Evolutionary conservation across 2,329 filamentous ascomycete species (phyloP).

Genomic region (Neospermospora avenae): DNA sequence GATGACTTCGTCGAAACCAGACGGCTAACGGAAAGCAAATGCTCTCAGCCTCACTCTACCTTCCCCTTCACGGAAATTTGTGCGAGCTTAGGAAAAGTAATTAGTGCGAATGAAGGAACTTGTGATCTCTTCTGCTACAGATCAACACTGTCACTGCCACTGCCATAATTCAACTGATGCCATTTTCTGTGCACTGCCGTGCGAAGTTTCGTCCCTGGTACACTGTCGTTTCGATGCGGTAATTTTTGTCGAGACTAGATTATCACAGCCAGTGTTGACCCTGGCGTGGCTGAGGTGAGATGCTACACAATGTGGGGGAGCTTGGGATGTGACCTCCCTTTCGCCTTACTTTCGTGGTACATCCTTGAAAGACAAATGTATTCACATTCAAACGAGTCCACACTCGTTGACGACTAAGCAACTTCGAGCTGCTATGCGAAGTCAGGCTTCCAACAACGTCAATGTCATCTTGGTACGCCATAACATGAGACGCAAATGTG

Average conservation of each 20-base stretch:
- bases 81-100: background rate
- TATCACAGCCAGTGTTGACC: background rate
- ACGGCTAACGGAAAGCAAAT: background rate
- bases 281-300: background rate
- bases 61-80: background rate
- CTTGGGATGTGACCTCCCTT: background rate
- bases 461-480: no score
- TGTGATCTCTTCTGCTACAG: background rate
- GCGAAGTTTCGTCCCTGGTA: background rate
- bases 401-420: no score
- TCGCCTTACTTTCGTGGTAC: no score
- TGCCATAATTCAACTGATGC: background rate
- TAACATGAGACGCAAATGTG: no score
- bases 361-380: no score
- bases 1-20: no score
- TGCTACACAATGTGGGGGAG: background rate
- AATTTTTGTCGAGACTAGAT: background rate
- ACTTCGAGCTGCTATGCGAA: no score
- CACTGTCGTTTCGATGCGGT: background rate
- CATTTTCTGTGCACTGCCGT: background rate
- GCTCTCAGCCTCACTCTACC: background rate
- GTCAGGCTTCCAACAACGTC: no score
- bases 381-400: no score
- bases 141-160: constrained; percentile 3
- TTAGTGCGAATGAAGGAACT: background rate